Evolutionary conservation across 768 basidiomycete genomes (phyloP).

Genomic region (Lentinula detonsa): DNA sequence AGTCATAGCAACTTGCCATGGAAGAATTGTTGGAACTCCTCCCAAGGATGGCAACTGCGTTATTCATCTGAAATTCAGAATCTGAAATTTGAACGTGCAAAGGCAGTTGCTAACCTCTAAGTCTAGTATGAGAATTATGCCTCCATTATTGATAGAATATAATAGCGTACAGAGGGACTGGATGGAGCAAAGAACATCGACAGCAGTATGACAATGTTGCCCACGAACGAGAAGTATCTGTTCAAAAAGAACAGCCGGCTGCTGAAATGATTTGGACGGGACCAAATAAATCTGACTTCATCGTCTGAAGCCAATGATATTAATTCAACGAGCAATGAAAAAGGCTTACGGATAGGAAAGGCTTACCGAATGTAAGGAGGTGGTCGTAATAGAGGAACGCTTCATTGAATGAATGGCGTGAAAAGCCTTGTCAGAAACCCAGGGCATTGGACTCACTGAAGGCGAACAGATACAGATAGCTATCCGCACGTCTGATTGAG

Average conservation of each 20-base stretch:
- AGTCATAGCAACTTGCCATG: not conserved
- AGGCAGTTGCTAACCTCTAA: not conserved
- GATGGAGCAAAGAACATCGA: not conserved
- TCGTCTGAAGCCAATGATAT: not conserved
- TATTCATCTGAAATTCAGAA: not conserved
- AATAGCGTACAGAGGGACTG: not conserved
- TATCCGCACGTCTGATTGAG: not conserved
- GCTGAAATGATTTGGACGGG: not conserved
- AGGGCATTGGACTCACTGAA: not conserved
- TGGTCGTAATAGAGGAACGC: not conserved
- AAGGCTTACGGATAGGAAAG: no score
- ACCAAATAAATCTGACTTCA: not conserved
- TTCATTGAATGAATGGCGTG: not conserved
- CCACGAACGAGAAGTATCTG: not conserved
- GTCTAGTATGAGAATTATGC: not conserved
- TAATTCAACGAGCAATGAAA: not conserved
- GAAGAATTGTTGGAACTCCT: not conserved
- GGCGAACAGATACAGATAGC: not conserved
- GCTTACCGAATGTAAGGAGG: not conserved
- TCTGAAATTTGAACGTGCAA: not conserved
- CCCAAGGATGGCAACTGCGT: not conserved
- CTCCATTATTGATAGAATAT: not conserved
- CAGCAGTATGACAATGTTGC: conserved; percentile 1
- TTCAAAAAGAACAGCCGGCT: not conserved
- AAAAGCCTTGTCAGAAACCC: not conserved